Evolutionary conservation across 345 rosid species (phyloP).

Genomic region (Salix exigua): DNA sequence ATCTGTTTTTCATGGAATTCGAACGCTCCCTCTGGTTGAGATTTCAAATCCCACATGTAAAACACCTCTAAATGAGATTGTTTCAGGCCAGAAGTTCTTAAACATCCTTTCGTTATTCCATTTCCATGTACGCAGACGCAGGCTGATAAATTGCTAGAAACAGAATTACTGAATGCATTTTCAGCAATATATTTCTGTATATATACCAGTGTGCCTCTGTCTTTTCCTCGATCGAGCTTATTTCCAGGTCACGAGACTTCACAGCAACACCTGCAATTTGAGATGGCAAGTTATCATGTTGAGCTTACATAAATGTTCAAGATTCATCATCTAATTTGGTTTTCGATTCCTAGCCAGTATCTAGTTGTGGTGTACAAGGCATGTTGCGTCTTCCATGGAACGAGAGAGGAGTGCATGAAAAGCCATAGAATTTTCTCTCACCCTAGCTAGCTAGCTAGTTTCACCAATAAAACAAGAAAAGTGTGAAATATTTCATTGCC

Average conservation of each 20-base stretch:
- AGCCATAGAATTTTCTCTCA: too few species aligned
- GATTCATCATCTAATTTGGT: too few species aligned
- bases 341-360: too few species aligned
- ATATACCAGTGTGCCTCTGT: not conserved
- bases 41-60: slow-evolving; percentile 26
- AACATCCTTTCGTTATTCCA: slow-evolving; percentile 3
- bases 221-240: not conserved
- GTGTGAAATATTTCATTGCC: too few species aligned
- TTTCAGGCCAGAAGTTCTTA: slow-evolving; percentile 14
- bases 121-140: not conserved
- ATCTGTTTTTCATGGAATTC: slow-evolving; percentile 21
- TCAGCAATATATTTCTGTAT: not conserved
- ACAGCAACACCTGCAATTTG: not conserved
- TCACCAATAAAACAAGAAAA: too few species aligned
- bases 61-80: slow-evolving; percentile 12
- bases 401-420: too few species aligned
- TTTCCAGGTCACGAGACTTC: not conserved
- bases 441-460: too few species aligned
- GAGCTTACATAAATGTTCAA: not conserved
- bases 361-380: too few species aligned
- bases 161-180: not conserved
- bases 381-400: too few species aligned
- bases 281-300: not conserved
- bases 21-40: not conserved
- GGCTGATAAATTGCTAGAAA: not conserved